Evolutionary conservation across 1,139 yeast genomes (phyloP).

Genomic region (Debaryomyces fabryi): DNA sequence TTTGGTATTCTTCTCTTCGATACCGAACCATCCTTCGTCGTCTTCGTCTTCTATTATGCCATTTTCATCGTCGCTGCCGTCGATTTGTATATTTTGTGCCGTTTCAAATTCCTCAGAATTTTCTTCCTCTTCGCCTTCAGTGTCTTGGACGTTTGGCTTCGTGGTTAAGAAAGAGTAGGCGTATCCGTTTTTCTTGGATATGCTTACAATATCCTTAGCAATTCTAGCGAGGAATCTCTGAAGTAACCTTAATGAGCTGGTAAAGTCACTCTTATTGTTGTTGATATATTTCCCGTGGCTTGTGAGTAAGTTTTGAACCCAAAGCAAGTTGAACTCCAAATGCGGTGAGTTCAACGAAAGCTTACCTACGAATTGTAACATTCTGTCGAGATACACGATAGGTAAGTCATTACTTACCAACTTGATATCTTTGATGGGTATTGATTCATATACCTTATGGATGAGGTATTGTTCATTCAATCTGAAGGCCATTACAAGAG

Average conservation of each 20-base stretch:
- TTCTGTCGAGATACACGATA: conserved; percentile 66
- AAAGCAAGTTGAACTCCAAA: conserved; percentile 76
- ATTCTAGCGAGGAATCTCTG: conserved; percentile 75
- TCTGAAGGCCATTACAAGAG: conserved; percentile 92
- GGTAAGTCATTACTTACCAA: conserved; percentile 73
- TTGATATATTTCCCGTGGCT: conserved; percentile 79
- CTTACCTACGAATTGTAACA: conserved; percentile 73
- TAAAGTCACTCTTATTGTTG: conserved; percentile 62
- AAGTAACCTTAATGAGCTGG: conserved; percentile 67
- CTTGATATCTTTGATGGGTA: conserved; percentile 75
- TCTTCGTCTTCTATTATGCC: conserved; percentile 11
- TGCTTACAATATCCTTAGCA: conserved; percentile 69
- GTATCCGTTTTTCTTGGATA: conserved; percentile 59
- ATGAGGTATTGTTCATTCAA: conserved; percentile 79
- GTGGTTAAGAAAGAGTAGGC: conserved; percentile 44
- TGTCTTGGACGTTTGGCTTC: conserved; percentile 23
- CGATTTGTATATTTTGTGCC: conserved; percentile 19
- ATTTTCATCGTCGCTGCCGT: conserved; percentile 16
- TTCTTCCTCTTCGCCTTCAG: background rate
- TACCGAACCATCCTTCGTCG: conserved; percentile 18
- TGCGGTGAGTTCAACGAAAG: conserved; percentile 69
- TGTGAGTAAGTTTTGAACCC: conserved; percentile 73
- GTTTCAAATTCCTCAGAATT: conserved; percentile 13
- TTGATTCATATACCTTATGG: conserved; percentile 69
- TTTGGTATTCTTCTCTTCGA: conserved; percentile 13